Conservation (phyloP, 2,329 filamentous ascomycete genomes). For the Corniculantispora saksenae region DNA sequence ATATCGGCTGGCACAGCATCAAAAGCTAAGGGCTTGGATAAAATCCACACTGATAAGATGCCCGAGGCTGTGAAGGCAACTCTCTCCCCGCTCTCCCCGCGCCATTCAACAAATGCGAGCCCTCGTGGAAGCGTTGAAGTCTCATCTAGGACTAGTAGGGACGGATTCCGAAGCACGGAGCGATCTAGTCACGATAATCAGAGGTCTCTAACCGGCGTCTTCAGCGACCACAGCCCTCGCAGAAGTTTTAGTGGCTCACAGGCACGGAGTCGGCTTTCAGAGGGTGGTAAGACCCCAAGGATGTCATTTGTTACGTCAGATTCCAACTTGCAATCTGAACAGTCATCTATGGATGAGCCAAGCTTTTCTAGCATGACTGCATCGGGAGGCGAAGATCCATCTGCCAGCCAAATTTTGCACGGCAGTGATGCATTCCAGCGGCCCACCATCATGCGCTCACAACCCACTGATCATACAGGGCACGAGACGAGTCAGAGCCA, state of each 20-base stretch:
- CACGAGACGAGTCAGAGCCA: conserved; percentile 23
- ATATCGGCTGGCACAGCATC: conserved; percentile 22
- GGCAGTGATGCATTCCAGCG: conserved; percentile 87
- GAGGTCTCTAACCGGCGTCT: conserved; percentile 39
- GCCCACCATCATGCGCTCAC: conserved; percentile 60
- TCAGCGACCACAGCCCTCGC: conserved; percentile 45
- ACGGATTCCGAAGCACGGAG: conserved; percentile 49
- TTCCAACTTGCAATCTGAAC: conserved; percentile 68
- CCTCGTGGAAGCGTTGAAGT: conserved; percentile 58
- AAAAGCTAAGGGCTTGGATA: conserved; percentile 32
- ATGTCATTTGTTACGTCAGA: conserved; percentile 65
- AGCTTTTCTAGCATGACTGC: conserved; percentile 70
- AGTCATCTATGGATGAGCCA: conserved; percentile 65
- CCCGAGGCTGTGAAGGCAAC: conserved; percentile 64
- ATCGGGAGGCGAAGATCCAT: conserved; percentile 74
- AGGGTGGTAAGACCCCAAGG: conserved; percentile 36
- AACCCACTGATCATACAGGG: conserved; percentile 55
- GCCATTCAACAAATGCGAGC: conserved; percentile 44
- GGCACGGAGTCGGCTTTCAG: conserved; percentile 51
- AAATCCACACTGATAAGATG: conserved; percentile 43
- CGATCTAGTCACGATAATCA: conserved; percentile 53
- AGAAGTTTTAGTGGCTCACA: conserved; percentile 66
- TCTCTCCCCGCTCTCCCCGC: conserved; percentile 53
- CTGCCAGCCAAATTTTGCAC: conserved; percentile 86
- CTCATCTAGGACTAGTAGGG: conserved; percentile 52